These are phyloP conservation scores for Leishmania turanica DNA, from an alignment of 208 protist genomes.

Conservation along the genomic window DNA sequence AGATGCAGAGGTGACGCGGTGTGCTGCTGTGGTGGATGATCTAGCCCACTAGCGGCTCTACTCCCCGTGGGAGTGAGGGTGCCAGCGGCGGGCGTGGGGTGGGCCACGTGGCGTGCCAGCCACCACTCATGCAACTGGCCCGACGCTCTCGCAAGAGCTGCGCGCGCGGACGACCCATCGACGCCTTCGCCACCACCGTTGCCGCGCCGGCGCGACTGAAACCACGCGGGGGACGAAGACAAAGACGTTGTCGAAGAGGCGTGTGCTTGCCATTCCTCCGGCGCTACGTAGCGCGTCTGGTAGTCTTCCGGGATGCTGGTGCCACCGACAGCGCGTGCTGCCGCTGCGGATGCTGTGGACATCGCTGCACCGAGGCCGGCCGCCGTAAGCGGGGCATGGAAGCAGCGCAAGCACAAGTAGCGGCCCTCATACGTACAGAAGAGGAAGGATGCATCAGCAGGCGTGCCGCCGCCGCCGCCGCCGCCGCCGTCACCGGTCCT, in stretches of 20 bases:
- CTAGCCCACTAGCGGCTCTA: not conserved
- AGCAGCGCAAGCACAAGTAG: constrained; percentile 27
- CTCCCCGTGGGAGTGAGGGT: not conserved
- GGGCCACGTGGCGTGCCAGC: constrained; percentile 7
- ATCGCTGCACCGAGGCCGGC: not conserved
- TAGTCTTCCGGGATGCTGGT: not conserved
- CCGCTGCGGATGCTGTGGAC: not conserved
- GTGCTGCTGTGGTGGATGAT: not conserved
- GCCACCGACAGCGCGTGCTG: not conserved
- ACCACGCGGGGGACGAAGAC: not conserved
- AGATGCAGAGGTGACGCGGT: not conserved
- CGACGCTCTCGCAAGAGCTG: not conserved
- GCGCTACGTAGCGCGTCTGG: not conserved
- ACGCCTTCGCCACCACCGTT: not conserved
- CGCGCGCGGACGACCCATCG: not conserved
- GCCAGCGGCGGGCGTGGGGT: not conserved
- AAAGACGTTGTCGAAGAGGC: not conserved
- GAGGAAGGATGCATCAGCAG: not conserved
- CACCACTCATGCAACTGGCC: constrained; percentile 15
- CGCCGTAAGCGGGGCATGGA: not conserved
- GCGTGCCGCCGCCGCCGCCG: not conserved
- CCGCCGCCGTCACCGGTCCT: not conserved
- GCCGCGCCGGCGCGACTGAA: not conserved
- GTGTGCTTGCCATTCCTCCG: constrained; percentile 11
- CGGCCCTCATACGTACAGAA: constrained; percentile 27